Evolutionary conservation across 108 stramenopile genomes (phyloP).

Genomic region (Discostella pseudostelligera): DNA sequence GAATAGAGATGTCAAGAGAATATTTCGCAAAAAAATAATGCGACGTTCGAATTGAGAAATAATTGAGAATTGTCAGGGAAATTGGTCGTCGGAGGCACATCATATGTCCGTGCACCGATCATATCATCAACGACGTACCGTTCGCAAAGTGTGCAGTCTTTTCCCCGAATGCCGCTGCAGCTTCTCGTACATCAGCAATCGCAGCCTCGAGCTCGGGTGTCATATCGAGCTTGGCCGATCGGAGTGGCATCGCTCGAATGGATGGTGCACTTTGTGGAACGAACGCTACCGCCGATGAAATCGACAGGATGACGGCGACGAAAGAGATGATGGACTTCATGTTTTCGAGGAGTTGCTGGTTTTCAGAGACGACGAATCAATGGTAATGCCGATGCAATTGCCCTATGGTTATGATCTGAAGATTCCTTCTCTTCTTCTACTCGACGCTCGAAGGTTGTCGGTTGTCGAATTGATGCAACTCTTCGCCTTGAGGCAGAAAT

Average conservation of each 20-base stretch:
- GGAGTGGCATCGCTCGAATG: conserved; percentile 4
- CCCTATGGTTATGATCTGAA: too few relatives aligned
- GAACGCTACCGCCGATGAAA: conserved; percentile 30
- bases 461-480: too few relatives aligned
- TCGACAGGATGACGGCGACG: conserved; percentile 8
- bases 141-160: conserved; percentile 54
- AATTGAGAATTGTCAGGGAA: too few relatives aligned
- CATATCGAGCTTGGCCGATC: conserved; percentile 18
- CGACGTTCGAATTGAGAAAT: too few relatives aligned
- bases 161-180: conserved; percentile 49
- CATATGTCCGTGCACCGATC: background rate
- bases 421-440: too few relatives aligned
- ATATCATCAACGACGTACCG: conserved; percentile 20
- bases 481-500: too few relatives aligned
- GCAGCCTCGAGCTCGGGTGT: conserved; percentile 51
- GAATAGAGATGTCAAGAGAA: background rate
- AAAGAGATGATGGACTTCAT: conserved; percentile 38
- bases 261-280: conserved; percentile 10
- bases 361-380: too few relatives aligned
- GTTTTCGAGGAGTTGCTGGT: too few relatives aligned
- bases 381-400: too few relatives aligned
- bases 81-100: too few relatives aligned
- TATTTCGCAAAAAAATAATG: too few relatives aligned
- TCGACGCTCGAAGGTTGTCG: too few relatives aligned
- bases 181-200: conserved; percentile 43